A percentile compares a stretch with the other conserved stretches of the same genome.
phyloP scores from a whole-genome alignment of 768 basidiomycete genomes.

The Agrocybe chaxingu region DNA sequence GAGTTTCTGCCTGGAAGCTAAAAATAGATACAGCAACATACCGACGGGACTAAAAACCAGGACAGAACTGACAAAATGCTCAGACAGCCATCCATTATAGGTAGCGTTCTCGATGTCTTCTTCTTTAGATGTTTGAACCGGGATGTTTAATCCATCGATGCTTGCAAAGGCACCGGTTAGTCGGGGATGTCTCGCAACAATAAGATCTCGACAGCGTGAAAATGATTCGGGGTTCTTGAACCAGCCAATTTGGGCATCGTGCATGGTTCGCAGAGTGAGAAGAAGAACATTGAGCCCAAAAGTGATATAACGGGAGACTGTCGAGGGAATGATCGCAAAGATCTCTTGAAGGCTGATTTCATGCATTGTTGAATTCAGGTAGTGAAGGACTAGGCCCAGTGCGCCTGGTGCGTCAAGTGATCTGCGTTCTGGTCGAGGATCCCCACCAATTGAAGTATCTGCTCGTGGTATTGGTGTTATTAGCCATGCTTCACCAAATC shows the following conservation, averaged over 20 bases:
- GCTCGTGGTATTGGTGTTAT: slow-evolving; percentile 13
- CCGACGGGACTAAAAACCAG: slow-evolving; percentile 33
- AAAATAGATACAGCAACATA: slow-evolving; percentile 6
- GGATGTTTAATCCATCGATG: slow-evolving; percentile 39
- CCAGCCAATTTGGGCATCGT: slow-evolving; percentile 26
- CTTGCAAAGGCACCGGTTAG: slow-evolving; percentile 33
- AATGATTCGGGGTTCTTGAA: slow-evolving; percentile 21
- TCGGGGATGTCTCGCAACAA: slow-evolving; percentile 21
- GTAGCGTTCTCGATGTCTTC: slow-evolving; percentile 42
- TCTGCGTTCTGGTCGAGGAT: slow-evolving; percentile 20
- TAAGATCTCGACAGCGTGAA: slow-evolving; percentile 20
- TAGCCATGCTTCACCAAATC: slow-evolving; percentile 26
- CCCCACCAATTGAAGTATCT: slow-evolving; percentile 19
- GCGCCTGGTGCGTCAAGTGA: slow-evolving; percentile 38
- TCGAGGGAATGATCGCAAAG: slow-evolving; percentile 38
- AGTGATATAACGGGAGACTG: slow-evolving; percentile 29
- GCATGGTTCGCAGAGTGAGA: slow-evolving; percentile 21
- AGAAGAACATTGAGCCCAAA: slow-evolving; percentile 31
- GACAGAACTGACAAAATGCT: slow-evolving; percentile 37
- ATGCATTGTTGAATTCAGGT: slow-evolving; percentile 35
- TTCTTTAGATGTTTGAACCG: slow-evolving; percentile 32
- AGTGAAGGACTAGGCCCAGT: slow-evolving; percentile 38
- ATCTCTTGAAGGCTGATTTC: slow-evolving; percentile 36
- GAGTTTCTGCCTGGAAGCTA: neutral
- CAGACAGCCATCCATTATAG: slow-evolving; percentile 41